Evolutionary conservation across 208 protist species (phyloP), one percentile per base, ranked within the genome.

Genomic region (Crithidia acanthocephali): DNA sequence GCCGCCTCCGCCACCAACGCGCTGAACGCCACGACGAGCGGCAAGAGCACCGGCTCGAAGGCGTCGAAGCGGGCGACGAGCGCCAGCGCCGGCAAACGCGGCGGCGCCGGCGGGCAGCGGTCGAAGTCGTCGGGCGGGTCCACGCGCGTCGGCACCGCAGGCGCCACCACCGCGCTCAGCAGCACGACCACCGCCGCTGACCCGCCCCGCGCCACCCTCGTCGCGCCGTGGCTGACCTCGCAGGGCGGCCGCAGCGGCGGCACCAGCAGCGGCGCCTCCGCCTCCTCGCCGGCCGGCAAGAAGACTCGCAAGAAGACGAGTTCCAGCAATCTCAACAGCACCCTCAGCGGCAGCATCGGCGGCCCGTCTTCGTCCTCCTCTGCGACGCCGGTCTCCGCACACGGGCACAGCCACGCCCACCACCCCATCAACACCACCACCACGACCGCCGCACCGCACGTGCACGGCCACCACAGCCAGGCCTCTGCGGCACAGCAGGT

Each of bases 11-110:
- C 35, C 35, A 11, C 8, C 35, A 40, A 40, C 35, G 11, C 35
- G 56, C 56, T 48, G 56, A 44, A 22, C 28, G 23, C 27, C 20
- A 74, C 30, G 3, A 57, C 15, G 18, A 60, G 27, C 13, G 33
- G 45, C 32, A 67, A 63, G 61, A 47, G 40, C 37, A 44, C 50
- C 20, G 30, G 40, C 35, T 22, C 3, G 5, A 68, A 56, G 20
- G 35, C 48, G 3, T 23, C 50, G 42, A 78, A 72, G 58, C 72
- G 59, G 60, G 55, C 64, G 18, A 51, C 56, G n/a, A 78, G 65
- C 22, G 37, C 59, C n/a, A 27, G 51, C 4, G 58, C 50, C 11
- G 32, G 48, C 32, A 72, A 72, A 13, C 68, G 56, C 10, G 72
- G 72, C 30, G 33, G 58, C 42, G 65, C 37, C 22, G 44, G 50